Conservation (phyloP, 2,329 filamentous ascomycete genomes). For the Capronia coronata region DNA sequence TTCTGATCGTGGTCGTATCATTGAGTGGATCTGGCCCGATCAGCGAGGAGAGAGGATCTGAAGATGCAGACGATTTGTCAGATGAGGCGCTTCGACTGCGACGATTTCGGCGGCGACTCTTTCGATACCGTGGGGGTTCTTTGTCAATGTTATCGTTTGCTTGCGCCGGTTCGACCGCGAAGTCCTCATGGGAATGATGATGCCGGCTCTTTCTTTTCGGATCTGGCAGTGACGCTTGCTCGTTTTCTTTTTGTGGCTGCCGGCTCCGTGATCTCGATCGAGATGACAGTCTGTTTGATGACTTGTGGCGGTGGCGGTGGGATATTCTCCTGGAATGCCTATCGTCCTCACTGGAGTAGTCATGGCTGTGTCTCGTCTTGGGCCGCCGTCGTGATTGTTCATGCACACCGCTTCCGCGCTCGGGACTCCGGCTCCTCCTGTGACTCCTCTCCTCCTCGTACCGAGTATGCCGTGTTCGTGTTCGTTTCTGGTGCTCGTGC, state of each 20-base stretch:
- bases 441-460: neutral
- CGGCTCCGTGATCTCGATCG: neutral
- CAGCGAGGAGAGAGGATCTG: slow-evolving; percentile 67
- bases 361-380: neutral
- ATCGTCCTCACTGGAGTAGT: neutral
- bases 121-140: neutral
- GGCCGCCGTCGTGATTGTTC: slow-evolving; percentile 3
- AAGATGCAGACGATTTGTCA: slow-evolving; percentile 36
- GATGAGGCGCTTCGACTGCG: slow-evolving; percentile 1
- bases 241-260: neutral
- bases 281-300: slow-evolving; percentile 1
- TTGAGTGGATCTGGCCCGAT: slow-evolving; percentile 61
- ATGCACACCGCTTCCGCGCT: slow-evolving; percentile 18
- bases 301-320: slow-evolving; percentile 21
- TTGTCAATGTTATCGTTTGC: neutral
- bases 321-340: neutral
- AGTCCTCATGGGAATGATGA: no score
- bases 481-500: slow-evolving; percentile 25
- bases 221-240: neutral
- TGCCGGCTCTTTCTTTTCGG: neutral
- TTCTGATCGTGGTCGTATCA: slow-evolving; percentile 47
- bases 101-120: neutral
- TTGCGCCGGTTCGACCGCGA: neutral
- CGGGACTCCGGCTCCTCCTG: slow-evolving; percentile 10
- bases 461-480: slow-evolving; percentile 1